phyloP scores from a whole-genome alignment of 345 rosid genomes.

The Salix exigua region DNA sequence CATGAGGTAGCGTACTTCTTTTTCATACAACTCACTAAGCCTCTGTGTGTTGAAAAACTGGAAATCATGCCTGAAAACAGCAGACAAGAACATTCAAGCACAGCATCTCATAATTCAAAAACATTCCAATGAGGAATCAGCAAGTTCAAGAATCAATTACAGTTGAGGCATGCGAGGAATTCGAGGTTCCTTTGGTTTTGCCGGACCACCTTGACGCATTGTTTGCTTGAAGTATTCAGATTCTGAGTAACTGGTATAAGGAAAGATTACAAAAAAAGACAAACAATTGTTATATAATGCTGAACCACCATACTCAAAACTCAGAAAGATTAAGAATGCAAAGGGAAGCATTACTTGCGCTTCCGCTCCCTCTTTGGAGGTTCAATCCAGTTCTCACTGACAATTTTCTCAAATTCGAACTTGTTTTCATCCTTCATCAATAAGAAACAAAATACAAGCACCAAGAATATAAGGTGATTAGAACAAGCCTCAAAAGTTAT shows the following conservation, averaged over 20 bases:
- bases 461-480: background rate
- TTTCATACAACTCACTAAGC: slow-evolving; percentile 91
- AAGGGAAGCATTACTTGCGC: slow-evolving; percentile 66
- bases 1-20: slow-evolving; percentile 95
- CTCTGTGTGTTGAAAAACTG: slow-evolving; percentile 97
- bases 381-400: slow-evolving; percentile 94
- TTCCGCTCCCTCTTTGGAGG: slow-evolving; percentile 97
- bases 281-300: background rate
- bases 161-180: slow-evolving; percentile 99
- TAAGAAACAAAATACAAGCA: slow-evolving; percentile 10
- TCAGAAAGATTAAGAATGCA: background rate
- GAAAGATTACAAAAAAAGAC: background rate
- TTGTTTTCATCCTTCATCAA: slow-evolving; percentile 75
- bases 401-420: slow-evolving; percentile 91
- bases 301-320: background rate
- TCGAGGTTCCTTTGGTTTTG: slow-evolving; percentile 94
- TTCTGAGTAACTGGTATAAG: slow-evolving; percentile 72
- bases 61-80: slow-evolving; percentile 74
- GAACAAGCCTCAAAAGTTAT: background rate
- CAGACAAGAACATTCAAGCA: slow-evolving; percentile 6
- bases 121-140: background rate
- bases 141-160: slow-evolving; percentile 39
- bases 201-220: slow-evolving; percentile 89
- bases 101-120: slow-evolving; percentile 2
- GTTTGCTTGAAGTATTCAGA: slow-evolving; percentile 96